Evolutionary conservation across 495 filamentous ascomycete species (phyloP).

Genomic region (Staphylotrichum longicolle): DNA sequence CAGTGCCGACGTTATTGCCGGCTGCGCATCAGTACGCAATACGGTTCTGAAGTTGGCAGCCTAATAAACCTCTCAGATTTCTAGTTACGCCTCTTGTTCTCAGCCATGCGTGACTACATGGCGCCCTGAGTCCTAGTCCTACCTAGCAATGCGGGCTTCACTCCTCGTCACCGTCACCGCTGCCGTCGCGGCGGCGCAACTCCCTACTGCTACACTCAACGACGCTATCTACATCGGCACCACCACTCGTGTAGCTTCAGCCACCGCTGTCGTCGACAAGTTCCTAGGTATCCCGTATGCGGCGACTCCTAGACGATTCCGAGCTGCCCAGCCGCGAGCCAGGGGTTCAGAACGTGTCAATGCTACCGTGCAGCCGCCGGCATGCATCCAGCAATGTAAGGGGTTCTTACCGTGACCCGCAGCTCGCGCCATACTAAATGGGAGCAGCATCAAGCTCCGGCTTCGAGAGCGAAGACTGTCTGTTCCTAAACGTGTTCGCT

Average conservation of each 20-base stretch:
- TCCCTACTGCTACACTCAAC: not conserved
- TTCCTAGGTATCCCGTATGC: not conserved
- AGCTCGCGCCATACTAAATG: too few relatives aligned
- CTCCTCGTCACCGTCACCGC: too few relatives aligned
- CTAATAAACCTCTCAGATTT: too few relatives aligned
- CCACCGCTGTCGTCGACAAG: not conserved
- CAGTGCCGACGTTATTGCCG: too few relatives aligned
- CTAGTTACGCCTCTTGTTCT: too few relatives aligned
- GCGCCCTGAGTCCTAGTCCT: too few relatives aligned
- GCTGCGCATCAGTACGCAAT: too few relatives aligned
- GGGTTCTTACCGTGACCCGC: too few relatives aligned
- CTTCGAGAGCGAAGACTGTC: conserved; percentile 2
- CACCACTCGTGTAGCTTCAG: not conserved
- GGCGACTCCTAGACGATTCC: not conserved
- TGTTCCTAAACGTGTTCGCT: not conserved
- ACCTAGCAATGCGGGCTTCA: too few relatives aligned
- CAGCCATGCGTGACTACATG: too few relatives aligned
- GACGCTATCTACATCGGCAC: not conserved
- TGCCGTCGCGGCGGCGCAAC: not conserved
- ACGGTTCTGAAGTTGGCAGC: too few relatives aligned
- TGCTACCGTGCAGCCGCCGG: not conserved
- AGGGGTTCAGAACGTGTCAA: not conserved
- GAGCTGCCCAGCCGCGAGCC: not conserved
- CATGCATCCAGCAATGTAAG: conserved; percentile 5
- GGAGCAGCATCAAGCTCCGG: not conserved